Evolutionary conservation across 352 stramenopile species (phyloP), one percentile per base, ranked within the genome.

Genomic region (Phytophthora citricola): DNA sequence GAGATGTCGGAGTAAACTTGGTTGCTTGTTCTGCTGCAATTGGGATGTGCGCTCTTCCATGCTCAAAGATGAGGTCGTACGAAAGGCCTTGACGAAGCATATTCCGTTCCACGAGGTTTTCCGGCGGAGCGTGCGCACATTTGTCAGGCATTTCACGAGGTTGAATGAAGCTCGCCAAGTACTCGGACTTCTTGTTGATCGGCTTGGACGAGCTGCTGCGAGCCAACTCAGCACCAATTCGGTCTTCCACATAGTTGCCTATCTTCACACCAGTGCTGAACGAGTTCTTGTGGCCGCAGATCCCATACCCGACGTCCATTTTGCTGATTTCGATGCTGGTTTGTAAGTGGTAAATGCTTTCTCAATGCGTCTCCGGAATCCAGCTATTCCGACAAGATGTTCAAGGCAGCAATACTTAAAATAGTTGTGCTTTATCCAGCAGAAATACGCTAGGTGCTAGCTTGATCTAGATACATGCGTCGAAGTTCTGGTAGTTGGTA

Each of bases 251-350:
- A 71, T 91, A 95, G 66, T 93, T 95, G 32, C 87, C 85, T 61
- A 92, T 71, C 68, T 92, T 92, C 45, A 92, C 81, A 27, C 76
- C 75, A 20, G 81, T 86, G 8, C 73, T 82, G 62, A 89, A 95
- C 63, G 80, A 71, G 76, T 95, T 95, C 80, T 93, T 93, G 79
- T 93, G 87, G 3, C 87, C 85, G 47, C 85, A 92, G 41, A 93
- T 82, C 40, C 87, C 87, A 51, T 85, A 93, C 7, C 87, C 87
- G 29, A 72, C 48, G 55, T 73, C 76, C 75, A 86, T 85, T 22
- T 6, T 38, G 27, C 0, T 22, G 15, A 12, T 44, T 29, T 73
- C 41, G 27, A 39, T 64, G 46, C 31, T 36, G 31, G 31, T 14
- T 22, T 40, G 36, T 58, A 32, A 34, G 34, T 46, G 22, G 22